phyloP scores from a whole-genome alignment of 2,329 filamentous ascomycete species.

The Claviceps digitariae region DNA sequence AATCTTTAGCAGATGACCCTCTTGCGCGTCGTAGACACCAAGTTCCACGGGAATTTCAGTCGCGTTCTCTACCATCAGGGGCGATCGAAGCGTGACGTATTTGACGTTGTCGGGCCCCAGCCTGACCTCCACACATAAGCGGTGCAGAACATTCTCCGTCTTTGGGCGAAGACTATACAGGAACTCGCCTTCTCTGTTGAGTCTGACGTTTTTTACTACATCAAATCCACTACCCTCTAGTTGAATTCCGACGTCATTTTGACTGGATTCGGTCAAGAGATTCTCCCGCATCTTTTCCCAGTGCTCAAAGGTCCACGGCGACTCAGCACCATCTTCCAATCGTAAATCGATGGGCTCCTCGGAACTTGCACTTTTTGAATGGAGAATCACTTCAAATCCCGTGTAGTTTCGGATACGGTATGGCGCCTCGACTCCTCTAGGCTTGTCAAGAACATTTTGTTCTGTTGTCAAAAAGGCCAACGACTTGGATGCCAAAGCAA shows the following conservation, averaged over 20 bases:
- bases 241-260: slow-evolving; percentile 65
- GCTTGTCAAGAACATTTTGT: slow-evolving; percentile 77
- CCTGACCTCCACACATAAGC: slow-evolving; percentile 80
- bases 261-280: slow-evolving; percentile 68
- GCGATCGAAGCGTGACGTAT: slow-evolving; percentile 89
- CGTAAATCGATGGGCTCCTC: slow-evolving; percentile 60
- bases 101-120: slow-evolving; percentile 94
- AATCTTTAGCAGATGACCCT: slow-evolving; percentile 88
- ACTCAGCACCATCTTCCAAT: slow-evolving; percentile 77
- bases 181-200: slow-evolving; percentile 89
- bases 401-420: slow-evolving; percentile 94
- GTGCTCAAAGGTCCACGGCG: slow-evolving; percentile 92
- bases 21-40: slow-evolving; percentile 75
- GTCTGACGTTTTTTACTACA: slow-evolving; percentile 69
- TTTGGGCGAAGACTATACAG: slow-evolving; percentile 82
- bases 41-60: slow-evolving; percentile 93
- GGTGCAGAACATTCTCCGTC: slow-evolving; percentile 72
- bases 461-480: slow-evolving; percentile 83
- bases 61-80: slow-evolving; percentile 84
- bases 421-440: slow-evolving; percentile 78
- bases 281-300: slow-evolving; percentile 94
- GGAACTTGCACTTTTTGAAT: slow-evolving; percentile 55
- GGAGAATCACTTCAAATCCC: slow-evolving; percentile 77
- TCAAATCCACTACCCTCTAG: slow-evolving; percentile 94
- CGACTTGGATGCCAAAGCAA: slow-evolving; percentile 85